Percentiles rank a stretch among this genome's conserved stretches.
These are phyloP conservation scores for Murraya koenigii DNA, from an alignment of 345 rosid genomes.

Conservation along the genomic window DNA sequence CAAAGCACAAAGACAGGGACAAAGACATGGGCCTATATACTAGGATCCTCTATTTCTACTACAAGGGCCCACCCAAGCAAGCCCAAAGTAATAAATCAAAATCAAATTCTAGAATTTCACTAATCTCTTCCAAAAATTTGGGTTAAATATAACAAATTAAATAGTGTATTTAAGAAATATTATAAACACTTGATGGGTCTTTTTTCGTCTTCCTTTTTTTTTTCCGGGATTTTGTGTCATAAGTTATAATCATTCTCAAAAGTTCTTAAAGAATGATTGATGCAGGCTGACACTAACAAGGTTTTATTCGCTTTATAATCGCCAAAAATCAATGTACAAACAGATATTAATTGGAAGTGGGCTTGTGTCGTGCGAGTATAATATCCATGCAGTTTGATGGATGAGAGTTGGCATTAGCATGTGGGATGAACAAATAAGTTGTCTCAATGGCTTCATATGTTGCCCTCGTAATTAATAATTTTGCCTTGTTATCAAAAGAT, in stretches of 20 bases:
- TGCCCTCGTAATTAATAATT: conserved; percentile 9
- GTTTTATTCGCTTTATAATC: neutral
- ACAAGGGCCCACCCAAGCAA: neutral
- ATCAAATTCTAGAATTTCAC: neutral
- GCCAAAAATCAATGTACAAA: too few relatives aligned
- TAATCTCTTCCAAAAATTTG: neutral
- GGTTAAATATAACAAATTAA: neutral
- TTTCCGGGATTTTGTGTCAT: too few relatives aligned
- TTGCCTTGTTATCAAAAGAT: conserved; percentile 14
- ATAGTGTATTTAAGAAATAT: too few relatives aligned
- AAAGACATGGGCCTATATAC: conserved; percentile 31
- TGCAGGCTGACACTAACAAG: neutral
- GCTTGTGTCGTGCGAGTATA: neutral
- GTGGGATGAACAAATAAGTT: conserved; percentile 23
- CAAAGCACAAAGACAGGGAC: conserved; percentile 19
- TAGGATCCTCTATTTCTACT: conserved; percentile 27
- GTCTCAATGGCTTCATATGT: conserved; percentile 14
- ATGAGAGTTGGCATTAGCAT: conserved; percentile 26
- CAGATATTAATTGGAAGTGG: neutral
- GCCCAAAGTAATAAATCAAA: too few relatives aligned
- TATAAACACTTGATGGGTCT: too few relatives aligned
- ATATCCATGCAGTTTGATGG: conserved; percentile 9
- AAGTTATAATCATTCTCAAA: neutral
- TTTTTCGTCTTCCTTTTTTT: too few relatives aligned
- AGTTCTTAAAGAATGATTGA: neutral